phyloP scores from a whole-genome alignment of 768 basidiomycete genomes.

The Agaricus sinodeliciosus region DNA sequence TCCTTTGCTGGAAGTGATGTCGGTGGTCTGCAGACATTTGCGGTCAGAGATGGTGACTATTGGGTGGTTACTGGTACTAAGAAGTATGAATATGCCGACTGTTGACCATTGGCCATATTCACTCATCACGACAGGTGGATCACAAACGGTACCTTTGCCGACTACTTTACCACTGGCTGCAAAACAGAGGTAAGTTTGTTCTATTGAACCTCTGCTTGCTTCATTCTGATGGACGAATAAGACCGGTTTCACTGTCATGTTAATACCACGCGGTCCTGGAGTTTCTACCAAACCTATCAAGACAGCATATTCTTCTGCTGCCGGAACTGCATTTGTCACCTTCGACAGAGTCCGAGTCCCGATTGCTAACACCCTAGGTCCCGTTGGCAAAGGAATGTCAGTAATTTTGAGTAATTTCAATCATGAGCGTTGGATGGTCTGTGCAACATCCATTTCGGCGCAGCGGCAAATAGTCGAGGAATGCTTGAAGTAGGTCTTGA shows the following conservation, averaged over 20 bases:
- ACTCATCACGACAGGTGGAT: constrained; percentile 56
- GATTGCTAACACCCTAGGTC: constrained; percentile 80
- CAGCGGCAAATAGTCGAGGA: constrained; percentile 86
- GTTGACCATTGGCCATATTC: not conserved
- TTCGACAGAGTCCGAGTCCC: constrained; percentile 84
- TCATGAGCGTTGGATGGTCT: constrained; percentile 88
- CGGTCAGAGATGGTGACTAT: constrained; percentile 75
- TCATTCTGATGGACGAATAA: constrained; percentile 18
- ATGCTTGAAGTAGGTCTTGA: constrained; percentile 61
- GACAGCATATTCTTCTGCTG: constrained; percentile 86
- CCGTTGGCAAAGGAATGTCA: constrained; percentile 76
- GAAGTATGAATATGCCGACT: constrained; percentile 45
- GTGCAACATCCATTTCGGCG: constrained; percentile 59
- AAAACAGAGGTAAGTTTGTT: constrained; percentile 49
- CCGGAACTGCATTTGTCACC: constrained; percentile 83
- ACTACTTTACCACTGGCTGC: constrained; percentile 81
- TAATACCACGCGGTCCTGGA: constrained; percentile 64
- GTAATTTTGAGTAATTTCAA: constrained; percentile 85
- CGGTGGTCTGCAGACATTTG: constrained; percentile 77
- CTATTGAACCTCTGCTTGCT: not conserved
- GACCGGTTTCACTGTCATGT: constrained; percentile 70
- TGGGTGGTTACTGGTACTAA: constrained; percentile 94
- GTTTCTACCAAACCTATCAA: constrained; percentile 87
- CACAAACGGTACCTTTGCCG: constrained; percentile 79
- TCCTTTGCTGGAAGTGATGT: constrained; percentile 91